Evolutionary conservation across 768 basidiomycete species (phyloP).

Genomic region (Cubamyces lactineus): DNA sequence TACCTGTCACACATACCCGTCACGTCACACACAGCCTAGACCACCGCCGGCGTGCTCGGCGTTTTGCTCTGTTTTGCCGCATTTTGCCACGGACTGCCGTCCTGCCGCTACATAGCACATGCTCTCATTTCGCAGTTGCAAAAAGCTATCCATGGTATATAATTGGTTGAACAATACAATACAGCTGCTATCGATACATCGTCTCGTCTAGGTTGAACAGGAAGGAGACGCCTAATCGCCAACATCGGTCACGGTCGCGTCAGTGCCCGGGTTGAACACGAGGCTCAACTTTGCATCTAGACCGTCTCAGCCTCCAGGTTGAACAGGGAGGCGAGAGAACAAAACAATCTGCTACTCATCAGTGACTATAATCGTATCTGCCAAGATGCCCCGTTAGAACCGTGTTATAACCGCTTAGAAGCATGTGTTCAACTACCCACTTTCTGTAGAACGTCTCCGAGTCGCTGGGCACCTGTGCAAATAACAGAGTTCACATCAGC

Average conservation of each 20-base stretch:
- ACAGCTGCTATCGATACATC: constrained; percentile 24
- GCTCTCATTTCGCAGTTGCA: too few relatives aligned
- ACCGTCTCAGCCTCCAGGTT: constrained; percentile 6
- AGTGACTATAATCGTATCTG: constrained; percentile 55
- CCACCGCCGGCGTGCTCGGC: neutral
- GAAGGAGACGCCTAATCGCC: constrained; percentile 9
- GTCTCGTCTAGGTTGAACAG: constrained; percentile 3
- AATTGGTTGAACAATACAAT: constrained; percentile 25
- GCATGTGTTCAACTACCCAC: constrained; percentile 43
- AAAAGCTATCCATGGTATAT: neutral
- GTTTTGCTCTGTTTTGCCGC: neutral
- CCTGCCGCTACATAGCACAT: neutral
- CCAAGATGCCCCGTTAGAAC: constrained; percentile 4
- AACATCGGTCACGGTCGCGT: neutral
- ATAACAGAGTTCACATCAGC: constrained; percentile 2
- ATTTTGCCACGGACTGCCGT: neutral
- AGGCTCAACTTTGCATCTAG: neutral
- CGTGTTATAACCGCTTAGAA: neutral
- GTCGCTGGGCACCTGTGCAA: constrained; percentile 63
- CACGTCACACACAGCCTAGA: constrained; percentile 7
- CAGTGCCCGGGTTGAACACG: constrained; percentile 2
- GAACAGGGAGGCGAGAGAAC: constrained; percentile 10
- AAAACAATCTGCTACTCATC: constrained; percentile 5
- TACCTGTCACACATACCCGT: constrained; percentile 18
- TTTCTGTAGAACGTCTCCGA: constrained; percentile 87